Percentiles rank a stretch among this genome's conserved stretches.
Conservation (phyloP, 345 rosid genomes). For the Citrus medica region DNA sequence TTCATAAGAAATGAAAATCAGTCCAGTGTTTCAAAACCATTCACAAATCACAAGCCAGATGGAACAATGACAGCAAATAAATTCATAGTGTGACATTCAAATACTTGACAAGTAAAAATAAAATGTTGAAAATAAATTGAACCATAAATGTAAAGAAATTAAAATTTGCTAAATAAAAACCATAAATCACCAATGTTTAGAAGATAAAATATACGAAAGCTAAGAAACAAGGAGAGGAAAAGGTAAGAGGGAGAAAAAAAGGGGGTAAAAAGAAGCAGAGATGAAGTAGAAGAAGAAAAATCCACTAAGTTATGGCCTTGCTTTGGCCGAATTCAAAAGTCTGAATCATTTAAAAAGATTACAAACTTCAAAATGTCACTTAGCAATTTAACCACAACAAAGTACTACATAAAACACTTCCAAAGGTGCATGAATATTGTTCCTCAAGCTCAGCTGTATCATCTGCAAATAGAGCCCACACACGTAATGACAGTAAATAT, state of each 20-base stretch:
- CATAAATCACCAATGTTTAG: neutral
- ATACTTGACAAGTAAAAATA: neutral
- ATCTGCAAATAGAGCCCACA: constrained; percentile 62
- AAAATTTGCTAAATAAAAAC: neutral
- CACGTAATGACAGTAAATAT: constrained; percentile 20
- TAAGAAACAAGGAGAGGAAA: neutral
- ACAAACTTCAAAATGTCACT: constrained; percentile 20
- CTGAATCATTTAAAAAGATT: constrained; percentile 11
- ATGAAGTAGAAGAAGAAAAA: constrained; percentile 1
- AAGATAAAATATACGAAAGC: neutral
- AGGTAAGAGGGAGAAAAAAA: neutral
- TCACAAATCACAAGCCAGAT: neutral
- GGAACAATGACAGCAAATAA: neutral
- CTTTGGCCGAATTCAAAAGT: constrained; percentile 12
- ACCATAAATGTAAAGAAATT: neutral
- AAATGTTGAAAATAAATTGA: neutral
- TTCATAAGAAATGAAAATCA: neutral
- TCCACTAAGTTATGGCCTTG: constrained; percentile 3
- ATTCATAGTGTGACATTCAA: neutral
- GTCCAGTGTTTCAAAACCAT: neutral
- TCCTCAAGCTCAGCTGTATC: constrained; percentile 52
- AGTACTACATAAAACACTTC: constrained; percentile 22
- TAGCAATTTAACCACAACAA: constrained; percentile 15
- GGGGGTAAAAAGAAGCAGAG: neutral
- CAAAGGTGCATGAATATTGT: constrained; percentile 30